These are phyloP conservation scores for Elsinoe batatas DNA, from an alignment of 2,329 filamentous ascomycete genomes.

Conservation along the genomic window DNA sequence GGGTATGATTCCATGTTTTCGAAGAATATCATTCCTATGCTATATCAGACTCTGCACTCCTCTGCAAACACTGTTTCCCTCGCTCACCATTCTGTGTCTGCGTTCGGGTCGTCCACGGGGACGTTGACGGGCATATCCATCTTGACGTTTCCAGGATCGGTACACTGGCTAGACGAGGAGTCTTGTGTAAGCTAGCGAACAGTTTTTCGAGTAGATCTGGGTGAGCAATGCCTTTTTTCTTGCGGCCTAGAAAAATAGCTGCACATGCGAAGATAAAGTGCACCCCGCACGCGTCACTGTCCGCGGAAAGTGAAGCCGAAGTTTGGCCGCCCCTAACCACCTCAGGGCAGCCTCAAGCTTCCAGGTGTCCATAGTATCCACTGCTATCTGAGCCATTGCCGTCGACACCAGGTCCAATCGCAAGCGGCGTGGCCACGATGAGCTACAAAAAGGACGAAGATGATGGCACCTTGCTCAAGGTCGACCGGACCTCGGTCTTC, in stretches of 20 bases:
- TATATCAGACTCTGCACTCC: background rate
- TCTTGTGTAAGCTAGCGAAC: background rate
- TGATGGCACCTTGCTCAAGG: constrained; percentile 87
- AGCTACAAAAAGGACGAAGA: constrained; percentile 99
- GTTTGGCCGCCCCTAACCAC: constrained; percentile 13
- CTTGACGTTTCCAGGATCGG: constrained; percentile 1
- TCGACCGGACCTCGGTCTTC: constrained; percentile 95
- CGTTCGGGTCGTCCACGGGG: constrained; percentile 88
- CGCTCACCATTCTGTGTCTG: constrained; percentile 86
- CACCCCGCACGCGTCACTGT: constrained; percentile 4
- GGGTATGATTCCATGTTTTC: constrained; percentile 94
- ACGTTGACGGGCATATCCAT: constrained; percentile 56
- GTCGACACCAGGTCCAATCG: background rate
- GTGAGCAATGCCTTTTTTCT: background rate
- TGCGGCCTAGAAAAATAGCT: background rate
- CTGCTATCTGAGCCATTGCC: constrained; percentile 11
- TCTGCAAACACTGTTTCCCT: background rate
- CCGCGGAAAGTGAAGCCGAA: constrained; percentile 4
- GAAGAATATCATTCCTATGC: constrained; percentile 89
- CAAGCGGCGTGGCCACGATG: constrained; percentile 44
- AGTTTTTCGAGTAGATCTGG: background rate
- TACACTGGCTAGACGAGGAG: background rate
- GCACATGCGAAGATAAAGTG: background rate
- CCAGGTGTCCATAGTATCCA: constrained; percentile 10
- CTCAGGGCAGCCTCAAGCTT: constrained; percentile 12